Base-by-base conservation (phyloP, 305 asterid genomes). In the Lippia alba region DNA sequence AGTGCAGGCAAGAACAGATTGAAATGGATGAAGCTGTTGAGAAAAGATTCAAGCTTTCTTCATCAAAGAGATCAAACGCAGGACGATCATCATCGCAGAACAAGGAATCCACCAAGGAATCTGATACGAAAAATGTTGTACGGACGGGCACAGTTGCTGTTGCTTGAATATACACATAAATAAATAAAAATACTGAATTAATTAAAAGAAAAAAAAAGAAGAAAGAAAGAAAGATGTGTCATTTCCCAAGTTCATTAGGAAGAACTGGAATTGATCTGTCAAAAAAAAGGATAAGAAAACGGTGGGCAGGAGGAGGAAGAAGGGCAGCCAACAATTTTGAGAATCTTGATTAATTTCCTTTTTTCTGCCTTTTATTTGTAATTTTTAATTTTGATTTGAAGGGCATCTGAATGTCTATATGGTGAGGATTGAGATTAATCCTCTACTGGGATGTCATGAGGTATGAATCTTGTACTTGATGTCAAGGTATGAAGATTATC, bases 1-100 rank as follows among this genome's bases (percentile, higher is more conserved):
- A 89, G 80, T 89, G 96, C 82, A 78, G 96, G 57, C 87, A 89
- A 50, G 92, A 86, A 16, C 96, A 89, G 76, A 89, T 89, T 44
- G 92, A 89, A 65, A 84, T 81, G 71, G 92, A 89, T 56, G 96
- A 89, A 69, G 86, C 88, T 0, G 54, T 30, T 50, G 92, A 86
- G 66, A 83, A 78, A 20, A 84, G 77, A 81, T 78, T 70, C 83
- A 84, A 67, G 41, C 24, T 74, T 8, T 78, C 84, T 3, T 67
- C 87, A 18, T 75, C 89, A 0, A 82, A 86, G 74, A 79, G 82
- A 70, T 75, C 89, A 20, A 85, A 56, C 10, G 0, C 74, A 15
- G 81, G 45, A 34, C 76, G 81, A 73, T 44, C 49, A 73, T 44
- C 49, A 44, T 44, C 49, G 14, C 74, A 78, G 33, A 63, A 24